phyloP scores from a whole-genome alignment of 768 basidiomycete species.

The Suillus cothurnatus region DNA sequence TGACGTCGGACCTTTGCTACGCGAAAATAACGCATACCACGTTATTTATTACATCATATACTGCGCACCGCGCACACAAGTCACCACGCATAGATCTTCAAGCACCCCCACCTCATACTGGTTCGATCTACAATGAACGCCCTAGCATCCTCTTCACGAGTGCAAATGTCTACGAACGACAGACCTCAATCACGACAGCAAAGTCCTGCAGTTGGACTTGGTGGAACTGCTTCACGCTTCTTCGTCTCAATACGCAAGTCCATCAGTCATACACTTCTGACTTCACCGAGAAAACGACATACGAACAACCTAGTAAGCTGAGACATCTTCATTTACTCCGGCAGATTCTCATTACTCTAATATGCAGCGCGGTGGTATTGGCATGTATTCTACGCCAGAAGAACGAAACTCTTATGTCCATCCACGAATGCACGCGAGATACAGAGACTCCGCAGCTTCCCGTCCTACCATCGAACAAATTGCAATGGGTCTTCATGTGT shows the following conservation, averaged over 20 bases:
- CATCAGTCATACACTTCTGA: constrained; percentile 20
- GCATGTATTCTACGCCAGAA: constrained; percentile 46
- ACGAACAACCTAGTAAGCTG: constrained; percentile 21
- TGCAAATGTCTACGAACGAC: constrained; percentile 14
- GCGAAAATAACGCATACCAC: not conserved
- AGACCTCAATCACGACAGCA: constrained; percentile 9
- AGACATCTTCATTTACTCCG: not conserved
- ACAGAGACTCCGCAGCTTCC: constrained; percentile 39
- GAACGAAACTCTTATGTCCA: constrained; percentile 35
- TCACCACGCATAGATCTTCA: not conserved
- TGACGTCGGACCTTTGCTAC: not conserved
- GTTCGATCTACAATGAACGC: constrained; percentile 15
- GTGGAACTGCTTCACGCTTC: constrained; percentile 30
- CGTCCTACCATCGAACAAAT: constrained; percentile 76
- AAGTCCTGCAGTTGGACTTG: constrained; percentile 14
- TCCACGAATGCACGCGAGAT: constrained; percentile 40
- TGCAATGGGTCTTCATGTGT: constrained; percentile 78
- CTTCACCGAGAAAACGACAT: constrained; percentile 24
- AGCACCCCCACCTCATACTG: not conserved
- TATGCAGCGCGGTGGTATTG: constrained; percentile 37
- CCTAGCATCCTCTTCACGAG: constrained; percentile 17
- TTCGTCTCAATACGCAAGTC: constrained; percentile 34
- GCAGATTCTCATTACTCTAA: constrained; percentile 1
- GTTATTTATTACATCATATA: not conserved
- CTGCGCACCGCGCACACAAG: not conserved